Evolutionary conservation across 805 yeast genomes (phyloP), one percentile per base, ranked within the genome.

Genomic region (Ogataea paraovalis): DNA sequence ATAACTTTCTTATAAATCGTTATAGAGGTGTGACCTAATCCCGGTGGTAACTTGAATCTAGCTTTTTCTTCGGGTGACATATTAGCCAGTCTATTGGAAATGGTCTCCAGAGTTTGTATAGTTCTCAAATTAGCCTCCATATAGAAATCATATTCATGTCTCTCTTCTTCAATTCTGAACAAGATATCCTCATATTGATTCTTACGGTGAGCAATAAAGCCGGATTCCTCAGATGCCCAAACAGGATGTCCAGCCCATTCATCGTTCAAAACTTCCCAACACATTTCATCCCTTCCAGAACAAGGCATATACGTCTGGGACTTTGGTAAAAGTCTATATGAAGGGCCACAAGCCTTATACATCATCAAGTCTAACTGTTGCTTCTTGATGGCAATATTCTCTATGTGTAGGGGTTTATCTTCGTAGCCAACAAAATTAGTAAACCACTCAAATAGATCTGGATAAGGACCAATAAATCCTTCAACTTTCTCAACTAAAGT

Each of bases 231-330:
- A 0, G 98, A 92, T 3, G 98, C 99, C 99, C 99, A 94, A n/a
- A 96, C 95, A 20, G 99, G 99, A 68, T 94, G 98, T 6, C 97
- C 97, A 32, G 94, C 98, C 97, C 98, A 94, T 68, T 92, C 98
- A 66, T 94, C 99, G 67, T 94, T 94, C 58, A 94, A 76, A 14
- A 94, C 97, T 62, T 92, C 97, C 97, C 97, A 92, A 65, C 99
- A 94, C 91, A 94, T 87, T 59, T 92, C 98, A 68, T 94, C 99
- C 59, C 99, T 82, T 16, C 99, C 99, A 9, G 96, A 87, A 59
- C 98, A 92, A 20, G 98, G 97, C 96, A 90, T 90, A 61, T 81
- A 87, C 0, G 96, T 88, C 65, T 92, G 98, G 0, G 94, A 80
- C 59, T 91, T 91, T 23, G 99, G 99, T 46, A 92, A 74, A 59